Percentiles rank a stretch among this genome's conserved stretches.
Conservation (phyloP, 345 rosid species). For the Citrus mangshanensis region DNA sequence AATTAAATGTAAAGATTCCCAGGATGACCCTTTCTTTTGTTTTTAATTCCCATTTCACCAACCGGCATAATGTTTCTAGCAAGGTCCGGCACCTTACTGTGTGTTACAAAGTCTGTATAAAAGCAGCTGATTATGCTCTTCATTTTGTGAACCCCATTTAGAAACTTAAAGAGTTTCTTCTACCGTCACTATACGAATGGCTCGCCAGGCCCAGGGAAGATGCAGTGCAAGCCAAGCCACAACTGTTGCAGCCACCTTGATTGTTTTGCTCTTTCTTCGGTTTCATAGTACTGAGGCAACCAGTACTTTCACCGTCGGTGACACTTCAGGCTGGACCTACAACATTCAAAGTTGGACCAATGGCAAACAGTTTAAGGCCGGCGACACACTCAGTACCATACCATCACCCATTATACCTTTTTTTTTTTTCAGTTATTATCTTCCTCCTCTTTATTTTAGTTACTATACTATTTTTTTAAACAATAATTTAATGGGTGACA, state of each 20-base stretch:
- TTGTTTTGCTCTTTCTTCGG: not conserved
- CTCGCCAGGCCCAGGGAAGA: slow-evolving; percentile 17
- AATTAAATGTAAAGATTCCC: no score
- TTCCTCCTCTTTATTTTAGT: not conserved
- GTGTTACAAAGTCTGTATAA: not conserved
- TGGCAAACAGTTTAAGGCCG: slow-evolving; percentile 23
- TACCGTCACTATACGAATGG: not conserved
- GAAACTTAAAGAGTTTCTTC: not conserved
- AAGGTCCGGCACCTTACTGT: no score
- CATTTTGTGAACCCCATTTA: not conserved
- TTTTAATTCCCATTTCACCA: no score
- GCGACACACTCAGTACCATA: slow-evolving; percentile 15
- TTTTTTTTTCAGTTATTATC: no score
- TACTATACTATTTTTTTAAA: no score
- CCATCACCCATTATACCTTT: not conserved
- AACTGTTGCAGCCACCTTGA: not conserved
- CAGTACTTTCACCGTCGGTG: slow-evolving; percentile 20
- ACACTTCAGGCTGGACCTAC: slow-evolving; percentile 26
- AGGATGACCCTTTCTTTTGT: no score
- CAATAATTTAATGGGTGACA: not conserved
- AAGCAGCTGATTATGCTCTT: not conserved
- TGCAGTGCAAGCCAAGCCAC: not conserved
- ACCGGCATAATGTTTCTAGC: no score
- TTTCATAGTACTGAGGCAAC: not conserved
- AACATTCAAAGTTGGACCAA: slow-evolving; percentile 20